phyloP scores from a whole-genome alignment of 1,139 yeast genomes.

The Sugiyamaella grinbergsii region DNA sequence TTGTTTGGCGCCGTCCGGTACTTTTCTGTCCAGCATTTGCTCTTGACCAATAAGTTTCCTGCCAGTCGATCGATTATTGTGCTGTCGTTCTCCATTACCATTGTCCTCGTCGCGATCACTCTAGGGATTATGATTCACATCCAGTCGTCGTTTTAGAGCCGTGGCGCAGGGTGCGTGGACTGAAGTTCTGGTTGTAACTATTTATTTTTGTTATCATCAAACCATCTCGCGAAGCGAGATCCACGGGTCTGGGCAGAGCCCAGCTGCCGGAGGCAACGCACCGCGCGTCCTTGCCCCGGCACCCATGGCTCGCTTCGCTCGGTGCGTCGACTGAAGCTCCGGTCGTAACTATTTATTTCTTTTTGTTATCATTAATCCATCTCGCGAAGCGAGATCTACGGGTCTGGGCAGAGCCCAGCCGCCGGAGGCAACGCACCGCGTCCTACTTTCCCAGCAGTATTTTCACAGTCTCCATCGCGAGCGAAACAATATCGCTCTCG shows the following conservation, averaged over 20 bases:
- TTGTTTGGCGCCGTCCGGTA: constrained; percentile 49
- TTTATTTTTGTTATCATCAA: neutral
- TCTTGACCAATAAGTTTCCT: constrained; percentile 53
- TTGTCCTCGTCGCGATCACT: constrained; percentile 30
- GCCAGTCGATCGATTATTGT: constrained; percentile 48
- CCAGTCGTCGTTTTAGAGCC: constrained; percentile 5
- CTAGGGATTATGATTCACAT: constrained; percentile 19
- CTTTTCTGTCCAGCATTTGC: constrained; percentile 49
- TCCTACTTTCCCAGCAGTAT: neutral
- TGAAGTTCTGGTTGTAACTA: neutral
- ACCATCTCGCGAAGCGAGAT: neutral
- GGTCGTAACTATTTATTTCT: neutral
- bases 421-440: neutral
- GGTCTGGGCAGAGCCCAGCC: constrained; percentile 2
- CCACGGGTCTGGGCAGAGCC: neutral
- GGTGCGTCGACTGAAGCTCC: neutral
- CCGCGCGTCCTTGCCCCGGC: too few species aligned
- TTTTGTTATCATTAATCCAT: neutral
- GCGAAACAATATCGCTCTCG: constrained; percentile 13
- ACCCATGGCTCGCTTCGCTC: neutral
- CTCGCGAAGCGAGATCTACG: neutral
- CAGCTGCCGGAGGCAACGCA: neutral
- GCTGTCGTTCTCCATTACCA: constrained; percentile 43
- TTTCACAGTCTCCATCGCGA: constrained; percentile 10
- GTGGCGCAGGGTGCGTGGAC: neutral